A percentile compares a stretch with the other conserved stretches of the same genome.
Evolutionary conservation across 768 basidiomycete genomes (phyloP).

Genomic region (Suillus brevipes): DNA sequence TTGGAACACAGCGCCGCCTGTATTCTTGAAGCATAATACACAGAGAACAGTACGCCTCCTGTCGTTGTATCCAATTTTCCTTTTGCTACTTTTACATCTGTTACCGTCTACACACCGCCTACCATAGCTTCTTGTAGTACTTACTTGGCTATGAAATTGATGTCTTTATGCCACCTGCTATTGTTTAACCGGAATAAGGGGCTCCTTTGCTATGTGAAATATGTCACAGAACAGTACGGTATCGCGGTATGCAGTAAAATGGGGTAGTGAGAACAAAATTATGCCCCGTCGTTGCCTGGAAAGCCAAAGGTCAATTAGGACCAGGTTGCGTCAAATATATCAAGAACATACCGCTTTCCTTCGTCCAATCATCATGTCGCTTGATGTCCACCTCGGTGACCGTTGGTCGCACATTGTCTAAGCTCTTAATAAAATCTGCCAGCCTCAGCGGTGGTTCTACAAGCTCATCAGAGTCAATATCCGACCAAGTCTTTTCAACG

Average conservation of each 20-base stretch:
- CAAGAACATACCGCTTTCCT: conserved; percentile 67
- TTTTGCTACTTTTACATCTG: conserved; percentile 5
- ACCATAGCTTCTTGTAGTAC: conserved; percentile 23
- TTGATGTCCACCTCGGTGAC: conserved; percentile 88
- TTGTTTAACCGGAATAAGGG: neutral
- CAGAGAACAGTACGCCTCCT: conserved; percentile 24
- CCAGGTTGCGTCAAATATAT: neutral
- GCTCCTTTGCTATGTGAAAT: neutral
- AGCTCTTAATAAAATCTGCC: conserved; percentile 78
- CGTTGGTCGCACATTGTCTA: conserved; percentile 80
- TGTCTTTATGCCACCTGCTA: neutral
- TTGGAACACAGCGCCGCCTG: conserved; percentile 3
- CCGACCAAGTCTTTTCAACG: conserved; percentile 86
- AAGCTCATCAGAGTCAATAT: conserved; percentile 83
- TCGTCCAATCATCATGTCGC: conserved; percentile 82
- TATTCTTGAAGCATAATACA: conserved; percentile 12
- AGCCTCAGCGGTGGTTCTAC: conserved; percentile 83
- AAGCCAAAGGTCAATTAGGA: neutral
- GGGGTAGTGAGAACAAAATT: conserved; percentile 16
- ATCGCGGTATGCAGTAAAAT: neutral
- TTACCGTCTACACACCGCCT: conserved; percentile 10
- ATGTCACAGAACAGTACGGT: conserved; percentile 2
- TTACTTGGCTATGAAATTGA: conserved; percentile 9
- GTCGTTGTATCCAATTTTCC: conserved; percentile 10
- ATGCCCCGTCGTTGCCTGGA: conserved; percentile 35